A percentile compares a stretch with the other conserved stretches of the same genome.
phyloP scores from a whole-genome alignment of 2,329 filamentous ascomycete species.

The Hypoxylon sp. region DNA sequence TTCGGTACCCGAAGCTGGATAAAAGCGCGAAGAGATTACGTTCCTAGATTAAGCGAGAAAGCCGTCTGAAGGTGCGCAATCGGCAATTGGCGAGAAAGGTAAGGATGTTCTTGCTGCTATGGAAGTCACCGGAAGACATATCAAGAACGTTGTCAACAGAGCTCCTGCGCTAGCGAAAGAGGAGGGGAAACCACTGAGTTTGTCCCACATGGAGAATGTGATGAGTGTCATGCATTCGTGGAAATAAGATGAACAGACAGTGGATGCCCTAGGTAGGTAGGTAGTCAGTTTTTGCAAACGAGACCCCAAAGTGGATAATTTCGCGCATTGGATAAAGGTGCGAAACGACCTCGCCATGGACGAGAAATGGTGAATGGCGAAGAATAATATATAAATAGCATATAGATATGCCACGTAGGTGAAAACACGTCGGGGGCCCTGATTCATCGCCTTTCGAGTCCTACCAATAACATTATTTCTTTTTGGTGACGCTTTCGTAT shows the following conservation, averaged over 20 bases:
- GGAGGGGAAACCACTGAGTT: conserved; percentile 1
- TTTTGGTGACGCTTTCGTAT: conserved; percentile 13
- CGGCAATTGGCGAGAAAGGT: not conserved
- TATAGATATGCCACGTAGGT: conserved; percentile 34
- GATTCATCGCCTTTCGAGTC: conserved; percentile 20
- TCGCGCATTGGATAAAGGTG: not conserved
- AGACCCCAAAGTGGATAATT: not conserved
- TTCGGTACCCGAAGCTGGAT: conserved; percentile 44
- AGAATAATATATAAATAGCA: conserved; percentile 7
- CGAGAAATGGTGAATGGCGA: conserved; percentile 16
- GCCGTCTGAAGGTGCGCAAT: not conserved
- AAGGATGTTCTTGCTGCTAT: not conserved
- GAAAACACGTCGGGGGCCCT: conserved; percentile 28
- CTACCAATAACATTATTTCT: conserved; percentile 29
- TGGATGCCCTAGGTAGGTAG: not conserved
- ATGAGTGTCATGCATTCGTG: not conserved
- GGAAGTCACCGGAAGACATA: conserved; percentile 9
- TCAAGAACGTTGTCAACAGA: conserved; percentile 10
- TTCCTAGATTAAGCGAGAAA: not conserved
- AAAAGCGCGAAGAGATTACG: not conserved
- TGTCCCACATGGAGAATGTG: not conserved
- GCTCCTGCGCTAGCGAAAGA: conserved; percentile 6
- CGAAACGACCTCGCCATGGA: conserved; percentile 1
- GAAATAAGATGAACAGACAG: not conserved
- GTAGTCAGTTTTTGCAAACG: not conserved